Evolutionary conservation across 164 flowering plant species (phyloP).

Genomic region (Hamamelis virginiana): DNA sequence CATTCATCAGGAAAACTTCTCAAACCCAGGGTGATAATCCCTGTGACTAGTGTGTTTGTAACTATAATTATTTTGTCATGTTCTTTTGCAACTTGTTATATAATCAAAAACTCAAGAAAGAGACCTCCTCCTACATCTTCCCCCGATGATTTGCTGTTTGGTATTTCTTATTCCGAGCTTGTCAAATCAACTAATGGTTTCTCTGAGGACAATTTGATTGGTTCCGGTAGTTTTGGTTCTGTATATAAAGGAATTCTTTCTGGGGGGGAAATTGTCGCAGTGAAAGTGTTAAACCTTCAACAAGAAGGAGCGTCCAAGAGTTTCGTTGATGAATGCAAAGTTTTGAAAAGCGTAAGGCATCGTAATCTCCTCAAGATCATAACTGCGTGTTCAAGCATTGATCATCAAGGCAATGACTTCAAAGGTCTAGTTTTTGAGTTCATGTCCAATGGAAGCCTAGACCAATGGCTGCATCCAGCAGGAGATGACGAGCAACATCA

Average conservation of each 20-base stretch:
- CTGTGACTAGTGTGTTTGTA: background rate
- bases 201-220: slow-evolving; percentile 26
- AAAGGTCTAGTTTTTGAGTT: slow-evolving; percentile 34
- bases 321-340: slow-evolving; percentile 36
- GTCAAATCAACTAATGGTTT: slow-evolving; percentile 26
- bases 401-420: slow-evolving; percentile 31
- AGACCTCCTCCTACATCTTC: background rate
- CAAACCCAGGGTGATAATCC: background rate
- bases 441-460: slow-evolving; percentile 40
- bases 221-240: slow-evolving; percentile 35
- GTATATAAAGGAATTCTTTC: slow-evolving; percentile 35
- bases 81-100: background rate
- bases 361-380: slow-evolving; percentile 36
- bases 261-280: slow-evolving; percentile 23
- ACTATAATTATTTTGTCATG: background rate
- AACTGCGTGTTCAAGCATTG: slow-evolving; percentile 29
- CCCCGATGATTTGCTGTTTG: background rate
- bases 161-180: slow-evolving; percentile 26
- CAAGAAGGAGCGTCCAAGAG: slow-evolving; percentile 27
- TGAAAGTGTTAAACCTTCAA: slow-evolving; percentile 36
- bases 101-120: slow-evolving; percentile 4
- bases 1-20: background rate
- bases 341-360: slow-evolving; percentile 29
- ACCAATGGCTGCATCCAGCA: slow-evolving; percentile 31
- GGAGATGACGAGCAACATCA: background rate